phyloP scores from a whole-genome alignment of 345 rosid genomes.

The Ailanthus altissimus region DNA sequence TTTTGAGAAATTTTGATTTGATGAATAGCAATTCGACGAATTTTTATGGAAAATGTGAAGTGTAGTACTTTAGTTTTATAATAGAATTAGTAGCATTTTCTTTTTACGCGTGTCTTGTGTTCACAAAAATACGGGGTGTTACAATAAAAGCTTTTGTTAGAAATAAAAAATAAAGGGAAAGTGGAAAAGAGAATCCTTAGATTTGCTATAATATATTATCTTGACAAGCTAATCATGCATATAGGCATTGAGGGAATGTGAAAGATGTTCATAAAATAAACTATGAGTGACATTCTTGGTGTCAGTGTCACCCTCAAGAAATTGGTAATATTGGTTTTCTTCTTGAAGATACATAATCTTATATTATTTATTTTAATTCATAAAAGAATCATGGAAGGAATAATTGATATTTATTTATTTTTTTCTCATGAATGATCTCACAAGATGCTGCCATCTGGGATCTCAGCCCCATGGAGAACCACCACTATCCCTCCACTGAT shows the following conservation, averaged over 20 bases:
- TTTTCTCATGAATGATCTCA: slow-evolving; percentile 26
- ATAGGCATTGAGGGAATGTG: neutral
- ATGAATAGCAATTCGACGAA: too few species aligned
- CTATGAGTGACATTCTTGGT: neutral
- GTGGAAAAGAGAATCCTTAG: neutral
- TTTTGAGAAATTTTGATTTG: too few species aligned
- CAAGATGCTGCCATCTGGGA: slow-evolving; percentile 52
- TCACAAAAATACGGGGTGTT: too few species aligned
- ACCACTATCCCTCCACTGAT: slow-evolving; percentile 71
- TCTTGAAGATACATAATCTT: neutral
- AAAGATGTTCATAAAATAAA: neutral
- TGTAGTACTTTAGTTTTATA: too few species aligned
- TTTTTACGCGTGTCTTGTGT: too few species aligned
- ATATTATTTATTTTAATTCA: neutral
- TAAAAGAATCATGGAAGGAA: slow-evolving; percentile 28
- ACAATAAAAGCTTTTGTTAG: too few species aligned
- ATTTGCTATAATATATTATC: neutral
- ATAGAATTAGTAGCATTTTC: too few species aligned
- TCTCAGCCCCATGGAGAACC: slow-evolving; percentile 54
- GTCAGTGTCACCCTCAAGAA: slow-evolving; percentile 11
- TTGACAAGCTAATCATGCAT: too few species aligned
- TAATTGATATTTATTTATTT: neutral
- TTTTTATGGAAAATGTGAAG: too few species aligned
- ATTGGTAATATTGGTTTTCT: slow-evolving; percentile 1
- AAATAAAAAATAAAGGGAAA: neutral